These are phyloP conservation scores for Giardia muris DNA, from an alignment of 208 protist species.

Conservation along the genomic window DNA sequence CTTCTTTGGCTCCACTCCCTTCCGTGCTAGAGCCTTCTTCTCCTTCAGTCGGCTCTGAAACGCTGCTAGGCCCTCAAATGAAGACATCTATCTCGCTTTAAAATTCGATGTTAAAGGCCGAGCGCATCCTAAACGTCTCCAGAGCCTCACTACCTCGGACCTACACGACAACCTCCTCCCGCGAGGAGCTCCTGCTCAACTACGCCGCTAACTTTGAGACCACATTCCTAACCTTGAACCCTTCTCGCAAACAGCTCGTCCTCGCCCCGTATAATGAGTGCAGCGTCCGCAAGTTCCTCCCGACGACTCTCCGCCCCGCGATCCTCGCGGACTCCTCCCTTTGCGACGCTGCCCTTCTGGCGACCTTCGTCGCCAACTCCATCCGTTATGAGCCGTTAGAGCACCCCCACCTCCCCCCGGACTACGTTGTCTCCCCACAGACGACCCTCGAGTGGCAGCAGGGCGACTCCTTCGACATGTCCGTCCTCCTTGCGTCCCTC, in stretches of 20 bases:
- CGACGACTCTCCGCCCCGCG: slow-evolving; percentile 64
- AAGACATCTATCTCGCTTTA: too few species aligned
- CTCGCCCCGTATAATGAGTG: slow-evolving; percentile 60
- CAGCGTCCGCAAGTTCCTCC: slow-evolving; percentile 60
- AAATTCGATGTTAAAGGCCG: not conserved
- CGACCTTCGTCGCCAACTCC: slow-evolving; percentile 59
- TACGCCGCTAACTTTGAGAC: slow-evolving; percentile 52
- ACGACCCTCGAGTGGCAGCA: slow-evolving; percentile 62
- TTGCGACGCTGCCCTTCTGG: slow-evolving; percentile 51
- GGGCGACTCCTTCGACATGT: slow-evolving; percentile 64
- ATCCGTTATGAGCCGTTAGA: slow-evolving; percentile 60
- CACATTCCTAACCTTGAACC: slow-evolving; percentile 59
- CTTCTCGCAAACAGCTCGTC: slow-evolving; percentile 54
- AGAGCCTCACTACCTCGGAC: slow-evolving; percentile 46
- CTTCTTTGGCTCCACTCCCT: too few species aligned
- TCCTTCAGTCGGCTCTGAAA: too few species aligned
- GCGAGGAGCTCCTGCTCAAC: slow-evolving; percentile 53
- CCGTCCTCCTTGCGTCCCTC: slow-evolving; percentile 56
- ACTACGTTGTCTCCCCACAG: slow-evolving; percentile 59
- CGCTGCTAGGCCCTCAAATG: too few species aligned
- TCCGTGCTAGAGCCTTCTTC: too few species aligned
- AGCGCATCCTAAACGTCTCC: not conserved
- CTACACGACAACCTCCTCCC: slow-evolving; percentile 53
- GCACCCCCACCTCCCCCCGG: slow-evolving; percentile 51
- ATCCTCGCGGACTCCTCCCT: slow-evolving; percentile 56